Evolutionary conservation across 257 asterid species (phyloP), one percentile per base, ranked within the genome.

Genomic region (Lithospermum erythrorhizon): DNA sequence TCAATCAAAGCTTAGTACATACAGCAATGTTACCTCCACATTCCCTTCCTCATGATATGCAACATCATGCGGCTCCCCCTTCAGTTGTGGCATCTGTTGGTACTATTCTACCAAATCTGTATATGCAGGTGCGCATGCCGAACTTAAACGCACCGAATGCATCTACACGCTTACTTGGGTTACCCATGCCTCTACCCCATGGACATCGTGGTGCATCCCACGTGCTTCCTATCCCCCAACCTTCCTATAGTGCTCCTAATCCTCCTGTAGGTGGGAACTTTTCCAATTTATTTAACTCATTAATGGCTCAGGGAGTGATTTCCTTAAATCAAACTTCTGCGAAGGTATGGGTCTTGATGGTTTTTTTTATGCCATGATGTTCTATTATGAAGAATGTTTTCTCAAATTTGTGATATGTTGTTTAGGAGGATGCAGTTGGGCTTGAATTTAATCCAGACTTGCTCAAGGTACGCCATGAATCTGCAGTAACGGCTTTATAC

Each of bases 251-350:
- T 37, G 71, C 72, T 52, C 80, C 83, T 63, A 80, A 68, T 52
- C 69, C 85, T 64, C 72, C 83, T 8, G 70, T 64, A 13, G 82
- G 87, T 21, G 69, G 75, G 62, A 75, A 72, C 54, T 63, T 86
- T 63, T 75, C 98, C 30, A 93, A 79, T 68, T 73, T 93, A 70
- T 47, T 88, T 66, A 77, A 70, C 66, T 77, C 97, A 21, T 83
- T 93, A 62, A 68, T 88, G 93, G 85, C 89, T 57, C 93, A 84
- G 64, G 96, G 98, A 21, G 75, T 91, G 71, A 77, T 88, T 73
- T 84, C 98, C 5, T 64, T 78, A 62, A 82, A 86, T 32, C 73
- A 74, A 53, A 53, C 71, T 65, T 59, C 78, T 0, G 5, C 61
- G 29, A 84, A 84, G 97, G 98, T 91, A 71, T 25, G 58, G 56